Evolutionary conservation across 345 rosid species (phyloP), one percentile per base, ranked within the genome.

Genomic region (Triadica sebifera): DNA sequence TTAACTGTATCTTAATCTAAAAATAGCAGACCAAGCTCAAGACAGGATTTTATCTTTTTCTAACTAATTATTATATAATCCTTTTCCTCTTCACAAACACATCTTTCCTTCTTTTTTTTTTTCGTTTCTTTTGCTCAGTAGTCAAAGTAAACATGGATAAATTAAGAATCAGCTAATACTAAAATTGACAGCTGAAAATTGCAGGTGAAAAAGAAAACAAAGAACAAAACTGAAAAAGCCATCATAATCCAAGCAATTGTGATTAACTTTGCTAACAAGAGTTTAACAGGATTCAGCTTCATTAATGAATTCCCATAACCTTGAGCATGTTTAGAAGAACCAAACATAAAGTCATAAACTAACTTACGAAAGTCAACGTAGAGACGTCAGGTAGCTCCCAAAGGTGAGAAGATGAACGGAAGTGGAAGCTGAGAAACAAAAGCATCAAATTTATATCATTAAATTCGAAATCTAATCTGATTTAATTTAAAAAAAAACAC

Each of bases 291-390:
- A n/a, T n/a, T n/a, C n/a, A n/a, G 57, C 59, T 60, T 67, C 68
- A 75, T 67, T 58, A 49, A 62, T 17, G 57, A 20, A 49, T 34
- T 15, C 50, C 60, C 25, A 46, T n/a, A 46, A 12, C 17, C 13
- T 57, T 29, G n/a, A 1, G 2, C 37, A 24, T 38, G 0, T 39
- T 57, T 41, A 0, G 13, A 20, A 43, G 20, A 43, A 71, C 41
- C 25, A 9, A 22, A 11, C 10, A 12, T 7, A 39, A 70, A 50
- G 6, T 29, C 10, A 37, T 8, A 9, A 57, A 41, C 39, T 13
- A 6, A 41, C 58, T 25, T 22, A 19, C 24, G 5, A 62, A 75
- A 69, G 73, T 69, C 74, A 43, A 41, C 63, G 43, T 17, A 49
- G 39, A 52, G 38, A 24, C 4, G n/a, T 25, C 43, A 17, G 6